Conservation (phyloP, 768 basidiomycete species). For the Tubosaeta sp. region DNA sequence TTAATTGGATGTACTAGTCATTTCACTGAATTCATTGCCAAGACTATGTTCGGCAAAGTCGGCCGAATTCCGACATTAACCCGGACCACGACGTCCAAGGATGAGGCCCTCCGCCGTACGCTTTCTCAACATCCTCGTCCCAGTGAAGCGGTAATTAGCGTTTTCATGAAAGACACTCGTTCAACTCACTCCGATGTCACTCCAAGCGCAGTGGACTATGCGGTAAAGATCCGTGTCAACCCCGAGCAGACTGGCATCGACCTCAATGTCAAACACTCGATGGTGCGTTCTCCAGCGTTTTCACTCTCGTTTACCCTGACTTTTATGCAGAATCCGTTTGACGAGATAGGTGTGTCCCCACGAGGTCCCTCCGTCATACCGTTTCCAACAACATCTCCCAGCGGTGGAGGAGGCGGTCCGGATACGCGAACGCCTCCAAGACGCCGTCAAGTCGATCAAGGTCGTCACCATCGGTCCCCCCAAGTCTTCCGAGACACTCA, state of each 20-base stretch:
- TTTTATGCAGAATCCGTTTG: slow-evolving; percentile 82
- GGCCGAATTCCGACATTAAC: slow-evolving; percentile 15
- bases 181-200: slow-evolving; percentile 2
- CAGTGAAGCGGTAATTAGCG: slow-evolving; percentile 71
- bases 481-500: slow-evolving; percentile 84
- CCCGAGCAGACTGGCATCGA: slow-evolving; percentile 93
- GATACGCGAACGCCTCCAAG: slow-evolving; percentile 80
- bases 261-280: slow-evolving; percentile 97
- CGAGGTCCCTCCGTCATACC: neutral
- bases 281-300: slow-evolving; percentile 53
- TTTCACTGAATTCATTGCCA: neutral
- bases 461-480: slow-evolving; percentile 93
- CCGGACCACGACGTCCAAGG: slow-evolving; percentile 14
- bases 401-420: slow-evolving; percentile 97
- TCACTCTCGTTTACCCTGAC: neutral
- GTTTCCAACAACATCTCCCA: slow-evolving; percentile 25
- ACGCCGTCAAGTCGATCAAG: slow-evolving; percentile 77
- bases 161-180: neutral
- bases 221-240: slow-evolving; percentile 97
- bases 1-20: no score
- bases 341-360: slow-evolving; percentile 80
- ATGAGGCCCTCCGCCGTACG: slow-evolving; percentile 76
- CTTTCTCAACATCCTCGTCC: slow-evolving; percentile 87
- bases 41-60: neutral
- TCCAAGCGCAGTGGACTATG: slow-evolving; percentile 87